Conservation (phyloP, 441 rosid species). For the Gossypium davidsonii region DNA sequence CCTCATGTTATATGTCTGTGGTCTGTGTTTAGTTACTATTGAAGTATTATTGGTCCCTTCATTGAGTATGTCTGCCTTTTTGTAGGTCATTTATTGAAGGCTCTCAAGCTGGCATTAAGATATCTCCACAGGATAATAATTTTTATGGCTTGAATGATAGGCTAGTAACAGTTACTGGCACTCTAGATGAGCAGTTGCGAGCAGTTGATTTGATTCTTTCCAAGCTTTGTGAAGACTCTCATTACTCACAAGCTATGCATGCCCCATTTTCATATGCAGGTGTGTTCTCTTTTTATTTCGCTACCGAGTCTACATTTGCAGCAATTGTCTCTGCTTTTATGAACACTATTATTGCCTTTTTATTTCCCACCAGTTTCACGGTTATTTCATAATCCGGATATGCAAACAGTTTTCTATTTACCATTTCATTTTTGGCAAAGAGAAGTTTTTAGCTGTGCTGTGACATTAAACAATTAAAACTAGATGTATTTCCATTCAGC, state of each 20-base stretch:
- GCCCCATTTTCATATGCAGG: slow-evolving; percentile 92
- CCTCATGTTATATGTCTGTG: neutral
- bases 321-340: neutral
- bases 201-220: slow-evolving; percentile 83
- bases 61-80: neutral
- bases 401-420: neutral
- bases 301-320: neutral
- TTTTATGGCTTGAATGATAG: slow-evolving; percentile 87
- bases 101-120: slow-evolving; percentile 91
- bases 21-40: neutral
- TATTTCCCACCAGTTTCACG: neutral
- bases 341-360: neutral
- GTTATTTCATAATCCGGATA: neutral
- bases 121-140: slow-evolving; percentile 85
- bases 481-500: neutral
- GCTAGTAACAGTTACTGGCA: slow-evolving; percentile 83
- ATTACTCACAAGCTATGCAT: slow-evolving; percentile 72
- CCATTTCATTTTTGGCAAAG: neutral
- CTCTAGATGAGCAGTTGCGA: slow-evolving; percentile 82
- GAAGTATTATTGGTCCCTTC: neutral
- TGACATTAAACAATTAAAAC: neutral
- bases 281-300: slow-evolving; percentile 23
- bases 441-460: neutral
- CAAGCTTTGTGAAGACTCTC: slow-evolving; percentile 79
- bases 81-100: slow-evolving; percentile 93